phyloP scores from a whole-genome alignment of 169 alveolate species.

The Eimeria tenella region DNA sequence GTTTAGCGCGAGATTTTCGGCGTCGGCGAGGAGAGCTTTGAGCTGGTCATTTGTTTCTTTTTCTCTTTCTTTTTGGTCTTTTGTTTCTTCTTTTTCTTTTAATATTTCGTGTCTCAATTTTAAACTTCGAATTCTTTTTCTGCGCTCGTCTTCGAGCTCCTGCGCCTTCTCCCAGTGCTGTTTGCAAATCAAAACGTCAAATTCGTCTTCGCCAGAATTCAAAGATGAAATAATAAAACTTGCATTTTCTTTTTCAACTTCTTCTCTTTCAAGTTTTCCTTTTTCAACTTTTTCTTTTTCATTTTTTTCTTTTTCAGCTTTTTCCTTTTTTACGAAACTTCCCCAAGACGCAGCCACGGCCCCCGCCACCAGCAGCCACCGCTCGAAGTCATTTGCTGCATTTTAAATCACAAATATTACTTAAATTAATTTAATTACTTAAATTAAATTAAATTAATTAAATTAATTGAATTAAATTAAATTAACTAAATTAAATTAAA shows the following conservation, averaged over 20 bases:
- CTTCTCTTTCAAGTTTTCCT: not conserved
- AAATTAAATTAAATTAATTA: too few relatives aligned
- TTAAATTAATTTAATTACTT: too few relatives aligned
- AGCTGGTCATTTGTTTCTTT: not conserved
- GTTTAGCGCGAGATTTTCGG: not conserved
- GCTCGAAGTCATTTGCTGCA: constrained; percentile 22
- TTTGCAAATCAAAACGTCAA: not conserved
- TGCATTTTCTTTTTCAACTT: too few relatives aligned
- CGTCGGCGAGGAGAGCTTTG: not conserved
- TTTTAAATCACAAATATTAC: not conserved
- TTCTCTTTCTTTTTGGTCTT: too few relatives aligned
- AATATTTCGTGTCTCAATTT: not conserved
- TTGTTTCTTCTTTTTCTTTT: not conserved
- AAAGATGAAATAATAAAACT: too few relatives aligned
- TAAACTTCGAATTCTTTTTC: not conserved
- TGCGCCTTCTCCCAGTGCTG: constrained; percentile 1
- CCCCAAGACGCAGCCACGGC: constrained; percentile 27
- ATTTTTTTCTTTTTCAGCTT: not conserved
- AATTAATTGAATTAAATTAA: too few relatives aligned
- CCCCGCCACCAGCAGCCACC: constrained; percentile 1
- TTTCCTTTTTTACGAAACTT: not conserved
- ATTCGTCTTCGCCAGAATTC: not conserved
- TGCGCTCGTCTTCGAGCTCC: not conserved
- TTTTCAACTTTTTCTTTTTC: not conserved
- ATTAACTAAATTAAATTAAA: too few relatives aligned